Percentiles rank a stretch among this genome's conserved stretches.
Conservation (phyloP, 2,329 filamentous ascomycete species). For the Clonostachys sp. region DNA sequence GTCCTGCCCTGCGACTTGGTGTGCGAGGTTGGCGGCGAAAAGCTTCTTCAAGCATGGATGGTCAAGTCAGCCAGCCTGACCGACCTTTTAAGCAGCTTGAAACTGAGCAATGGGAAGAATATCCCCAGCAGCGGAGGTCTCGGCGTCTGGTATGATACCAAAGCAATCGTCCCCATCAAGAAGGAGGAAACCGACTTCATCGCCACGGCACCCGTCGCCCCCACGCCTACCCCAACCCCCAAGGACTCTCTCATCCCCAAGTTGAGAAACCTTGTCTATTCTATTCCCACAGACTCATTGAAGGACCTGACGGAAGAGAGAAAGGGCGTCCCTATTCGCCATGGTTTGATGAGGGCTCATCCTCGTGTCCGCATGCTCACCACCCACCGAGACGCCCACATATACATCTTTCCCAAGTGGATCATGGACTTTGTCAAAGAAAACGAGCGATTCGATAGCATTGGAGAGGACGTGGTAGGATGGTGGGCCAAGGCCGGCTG, state of each 20-base stretch:
- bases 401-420: slow-evolving; percentile 94
- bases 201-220: slow-evolving; percentile 65
- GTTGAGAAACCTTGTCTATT: slow-evolving; percentile 76
- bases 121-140: slow-evolving; percentile 67
- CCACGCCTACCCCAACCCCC: slow-evolving; percentile 34
- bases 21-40: slow-evolving; percentile 80
- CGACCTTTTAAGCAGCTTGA: slow-evolving; percentile 47
- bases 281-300: slow-evolving; percentile 82
- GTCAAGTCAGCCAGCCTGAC: slow-evolving; percentile 69
- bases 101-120: slow-evolving; percentile 28
- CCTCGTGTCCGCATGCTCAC: slow-evolving; percentile 76
- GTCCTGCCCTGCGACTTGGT: slow-evolving; percentile 91
- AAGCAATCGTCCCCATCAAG: slow-evolving; percentile 70
- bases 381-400: slow-evolving; percentile 83
- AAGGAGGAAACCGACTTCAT: slow-evolving; percentile 92
- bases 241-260: slow-evolving; percentile 62
- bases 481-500: slow-evolving; percentile 96
- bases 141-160: slow-evolving; percentile 88
- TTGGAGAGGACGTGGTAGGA: slow-evolving; percentile 86
- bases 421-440: slow-evolving; percentile 75
- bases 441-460: slow-evolving; percentile 79
- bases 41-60: slow-evolving; percentile 89
- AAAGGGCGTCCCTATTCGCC: slow-evolving; percentile 68
- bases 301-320: slow-evolving; percentile 78
- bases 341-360: slow-evolving; percentile 70